Base-by-base conservation (phyloP, 148 eudicot species). In the Rhododendron vialii region DNA sequence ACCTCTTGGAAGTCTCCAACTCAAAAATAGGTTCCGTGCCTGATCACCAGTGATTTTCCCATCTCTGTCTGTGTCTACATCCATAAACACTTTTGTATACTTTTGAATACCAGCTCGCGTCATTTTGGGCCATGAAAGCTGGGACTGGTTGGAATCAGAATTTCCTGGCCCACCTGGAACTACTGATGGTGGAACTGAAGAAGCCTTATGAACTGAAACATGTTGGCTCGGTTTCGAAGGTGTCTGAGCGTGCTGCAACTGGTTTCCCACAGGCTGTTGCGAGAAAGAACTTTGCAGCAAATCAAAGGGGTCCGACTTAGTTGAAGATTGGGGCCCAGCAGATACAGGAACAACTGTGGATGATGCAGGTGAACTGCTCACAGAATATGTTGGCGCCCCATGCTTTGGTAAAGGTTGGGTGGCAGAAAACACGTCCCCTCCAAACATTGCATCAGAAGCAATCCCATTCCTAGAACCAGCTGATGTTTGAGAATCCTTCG, bases 1-100 rank as follows among this genome's bases (percentile, higher is more conserved):
- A 97, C 99, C 99, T 94, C 96, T 95, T 65, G 99, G 99, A 83
- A 97, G 90, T 89, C 96, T 95, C 99, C 99, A 97, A 88, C 98
- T 95, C 85, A 97, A 91, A 89, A 97, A 97, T 85, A 97, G 87
- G 90, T 92, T 93, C 26, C 96, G 93, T 30, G 99, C 99, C 90
- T 97, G 92, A 78, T 92, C 94, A 78, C 99, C 99, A 83, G 95
- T 91, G 82, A 97, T 93, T 90, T 91, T 97, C 87, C 99, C 98
- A 93, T 97, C 99, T 84, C 98, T 92, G 85, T 97, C 98, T 55
- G 91, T 88, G 86, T 97, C 99, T 75, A 95, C 98, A 85, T 97
- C 99, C 92, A 91, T 85, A 85, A 97, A 97, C 51, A 97, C 98
- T 91, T 95, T 97, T 71, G 90, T 88, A 91, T 97, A 97, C 87